Evolutionary conservation across 169 alveolate species (phyloP).

Genomic region (Eimeria maxima): DNA sequence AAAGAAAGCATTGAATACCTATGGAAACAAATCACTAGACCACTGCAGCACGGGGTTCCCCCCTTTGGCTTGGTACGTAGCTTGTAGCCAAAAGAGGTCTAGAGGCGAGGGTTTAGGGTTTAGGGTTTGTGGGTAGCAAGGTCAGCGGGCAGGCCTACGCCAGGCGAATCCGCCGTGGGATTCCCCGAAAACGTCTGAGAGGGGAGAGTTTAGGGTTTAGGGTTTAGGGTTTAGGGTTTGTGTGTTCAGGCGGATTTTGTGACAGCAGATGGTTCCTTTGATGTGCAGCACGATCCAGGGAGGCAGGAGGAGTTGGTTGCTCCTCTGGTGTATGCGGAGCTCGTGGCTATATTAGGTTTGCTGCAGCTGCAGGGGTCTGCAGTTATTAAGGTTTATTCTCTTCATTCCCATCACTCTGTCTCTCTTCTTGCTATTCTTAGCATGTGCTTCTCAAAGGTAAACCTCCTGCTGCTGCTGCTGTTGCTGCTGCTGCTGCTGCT

Average conservation of each 20-base stretch:
- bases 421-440: slow-evolving; percentile 81
- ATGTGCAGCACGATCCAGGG: slow-evolving; percentile 86
- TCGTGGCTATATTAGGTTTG: slow-evolving; percentile 86
- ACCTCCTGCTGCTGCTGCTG: slow-evolving; percentile 14
- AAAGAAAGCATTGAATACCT: slow-evolving; percentile 74
- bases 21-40: slow-evolving; percentile 77
- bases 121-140: neutral
- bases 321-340: slow-evolving; percentile 87
- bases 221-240: slow-evolving; percentile 15
- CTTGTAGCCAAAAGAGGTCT: too few relatives aligned
- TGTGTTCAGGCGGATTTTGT: slow-evolving; percentile 84
- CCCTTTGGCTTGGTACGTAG: slow-evolving; percentile 65
- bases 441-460: slow-evolving; percentile 80
- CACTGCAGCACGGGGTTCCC: neutral
- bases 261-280: slow-evolving; percentile 90
- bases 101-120: slow-evolving; percentile 21
- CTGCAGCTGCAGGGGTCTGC: slow-evolving; percentile 86
- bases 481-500: neutral
- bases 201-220: neutral
- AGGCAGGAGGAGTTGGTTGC: slow-evolving; percentile 87
- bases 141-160: too few relatives aligned
- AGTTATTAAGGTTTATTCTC: slow-evolving; percentile 81
- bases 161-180: too few relatives aligned
- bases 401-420: slow-evolving; percentile 78
- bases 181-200: neutral